Base-by-base conservation (phyloP, 345 rosid genomes). In the Brassica incana region DNA sequence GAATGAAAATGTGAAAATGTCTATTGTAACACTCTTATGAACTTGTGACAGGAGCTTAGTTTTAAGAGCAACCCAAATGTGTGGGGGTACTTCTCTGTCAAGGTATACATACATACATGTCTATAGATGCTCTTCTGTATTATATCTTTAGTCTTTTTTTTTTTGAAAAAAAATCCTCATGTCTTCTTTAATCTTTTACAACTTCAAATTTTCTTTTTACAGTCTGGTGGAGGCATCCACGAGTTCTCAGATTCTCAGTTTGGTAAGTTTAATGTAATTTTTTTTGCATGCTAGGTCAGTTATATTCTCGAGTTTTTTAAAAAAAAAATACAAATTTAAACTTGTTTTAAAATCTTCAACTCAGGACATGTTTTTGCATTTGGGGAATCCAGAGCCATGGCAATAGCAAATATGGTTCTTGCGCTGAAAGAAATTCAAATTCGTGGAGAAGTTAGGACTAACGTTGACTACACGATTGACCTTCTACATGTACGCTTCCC, bases 151-250 rank as follows among this genome's bases (percentile, higher is more conserved):
- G 23, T 20, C 23, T 20, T 20, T 20, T 20, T 20, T 20, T 20
- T 20, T 1, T 20, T 20, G 23, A 20, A 20, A 20, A 20, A 20
- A 20, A 20, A 20, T 20, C 23, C 23, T 20, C 23, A 20, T 20
- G 61, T 14, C 83, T 80, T 14, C 83, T 80, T 79, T 38, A 12
- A 71, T 54, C 62, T 58, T 25, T 58, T 25, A 65, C 35, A 0
- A 33, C 54, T 30, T 50, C 58, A n/a, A 48, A 50, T 59, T 0
- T 81, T 82, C 78, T 78, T 80, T 81, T 72, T 84, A 84, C 92
- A 96, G 99, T 93, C 99, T 66, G 99, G 99, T 78, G 99, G 99
- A 84, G 99, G 99, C 84, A 96, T 96, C 87, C 99, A 93, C 72
- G 97, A 96, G 86, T 96, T 96, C 83, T 96, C 99, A 65, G 99